Base-by-base conservation (phyloP, 225 moss, liverwort and hornwort species). In the Straminergon stramineum region DNA sequence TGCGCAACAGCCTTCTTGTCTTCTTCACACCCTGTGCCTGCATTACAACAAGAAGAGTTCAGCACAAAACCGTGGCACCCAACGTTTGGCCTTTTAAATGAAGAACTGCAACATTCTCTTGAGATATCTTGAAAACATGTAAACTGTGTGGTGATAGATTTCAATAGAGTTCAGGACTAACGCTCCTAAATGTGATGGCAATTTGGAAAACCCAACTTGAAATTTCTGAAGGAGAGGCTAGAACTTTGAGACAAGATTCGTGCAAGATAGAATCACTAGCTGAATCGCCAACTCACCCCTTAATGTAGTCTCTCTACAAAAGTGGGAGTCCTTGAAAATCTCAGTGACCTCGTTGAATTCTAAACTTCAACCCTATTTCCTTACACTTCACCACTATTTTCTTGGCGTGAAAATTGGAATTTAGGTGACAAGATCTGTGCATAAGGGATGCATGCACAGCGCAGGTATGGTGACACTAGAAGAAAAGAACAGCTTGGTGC, bases 1-100 rank as follows among this genome's bases (percentile, higher is more conserved):
- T 87, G 87, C 34, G 90, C 91, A 60, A 87, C 91, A 85, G 84
- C 91, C 37, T 86, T 88, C 78, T 88, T 88, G 75, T 92, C 90
- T 74, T 87, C 90, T 53, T 67, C 70, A 41, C 90, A 80, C 74
- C 79, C 89, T 68, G 80, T 52, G 52, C 62, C 93, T 93, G 88
- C 79, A 84, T 34, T 60, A 60, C 71, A 69, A 63, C 15, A 57
- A 79, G 17, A 35, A 56, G 21, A 81, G 64, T 74, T 87, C 73
- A 90, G 68, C 60, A 35, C 68, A n/a, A 86, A 84, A 41, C 37
- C 77, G 48, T 69, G 85, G 55, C 87, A 68, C 82, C 23, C 68
- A 76, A 43, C 43, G 9, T 30, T 39, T 7, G 8, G 45, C 41
- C 30, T 12, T 30, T 1, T 4, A 28, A 51, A 34, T 55, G 30